These are phyloP conservation scores for Russula ochroleuca DNA, from an alignment of 768 basidiomycete genomes.

Conservation along the genomic window DNA sequence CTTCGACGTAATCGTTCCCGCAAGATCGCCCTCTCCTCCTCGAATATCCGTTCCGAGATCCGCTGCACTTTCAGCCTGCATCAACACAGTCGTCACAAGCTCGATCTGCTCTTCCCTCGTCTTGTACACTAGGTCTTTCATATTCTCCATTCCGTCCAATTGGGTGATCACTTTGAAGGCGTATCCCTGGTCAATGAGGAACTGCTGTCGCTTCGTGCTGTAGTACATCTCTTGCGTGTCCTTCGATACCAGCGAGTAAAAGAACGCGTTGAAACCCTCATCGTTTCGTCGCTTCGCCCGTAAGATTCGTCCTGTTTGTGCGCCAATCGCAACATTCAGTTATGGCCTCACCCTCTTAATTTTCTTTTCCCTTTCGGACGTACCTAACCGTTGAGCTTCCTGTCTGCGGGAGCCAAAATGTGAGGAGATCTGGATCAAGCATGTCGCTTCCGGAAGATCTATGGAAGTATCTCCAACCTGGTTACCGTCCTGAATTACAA, in stretches of 20 bases:
- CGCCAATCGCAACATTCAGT: background rate
- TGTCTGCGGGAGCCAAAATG: slow-evolving; percentile 98
- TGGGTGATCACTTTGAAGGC: slow-evolving; percentile 99
- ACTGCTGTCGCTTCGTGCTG: slow-evolving; percentile 97
- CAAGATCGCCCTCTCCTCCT: slow-evolving; percentile 78
- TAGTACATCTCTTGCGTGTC: slow-evolving; percentile 99
- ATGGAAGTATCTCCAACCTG: slow-evolving; percentile 98
- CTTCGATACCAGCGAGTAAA: slow-evolving; percentile 98
- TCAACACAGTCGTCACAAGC: slow-evolving; percentile 85
- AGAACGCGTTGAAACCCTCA: slow-evolving; percentile 99
- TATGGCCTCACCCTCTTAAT: background rate
- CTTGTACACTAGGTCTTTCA: slow-evolving; percentile 87
- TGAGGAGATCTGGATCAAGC: slow-evolving; percentile 98
- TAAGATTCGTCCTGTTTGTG: slow-evolving; percentile 75
- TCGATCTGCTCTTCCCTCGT: slow-evolving; percentile 94
- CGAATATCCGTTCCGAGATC: slow-evolving; percentile 82
- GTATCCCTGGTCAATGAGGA: slow-evolving; percentile 98
- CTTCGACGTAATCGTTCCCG: slow-evolving; percentile 81
- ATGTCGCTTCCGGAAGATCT: slow-evolving; percentile 97
- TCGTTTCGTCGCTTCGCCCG: slow-evolving; percentile 97
- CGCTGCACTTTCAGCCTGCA: slow-evolving; percentile 87
- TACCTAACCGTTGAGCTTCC: slow-evolving; percentile 94
- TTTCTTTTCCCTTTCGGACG: slow-evolving; percentile 26
- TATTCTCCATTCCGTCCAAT: slow-evolving; percentile 82
- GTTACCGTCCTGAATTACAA: slow-evolving; percentile 13